Evolutionary conservation across 2,329 filamentous ascomycete genomes (phyloP).

Genomic region (Drechslerella coelobrocha): DNA sequence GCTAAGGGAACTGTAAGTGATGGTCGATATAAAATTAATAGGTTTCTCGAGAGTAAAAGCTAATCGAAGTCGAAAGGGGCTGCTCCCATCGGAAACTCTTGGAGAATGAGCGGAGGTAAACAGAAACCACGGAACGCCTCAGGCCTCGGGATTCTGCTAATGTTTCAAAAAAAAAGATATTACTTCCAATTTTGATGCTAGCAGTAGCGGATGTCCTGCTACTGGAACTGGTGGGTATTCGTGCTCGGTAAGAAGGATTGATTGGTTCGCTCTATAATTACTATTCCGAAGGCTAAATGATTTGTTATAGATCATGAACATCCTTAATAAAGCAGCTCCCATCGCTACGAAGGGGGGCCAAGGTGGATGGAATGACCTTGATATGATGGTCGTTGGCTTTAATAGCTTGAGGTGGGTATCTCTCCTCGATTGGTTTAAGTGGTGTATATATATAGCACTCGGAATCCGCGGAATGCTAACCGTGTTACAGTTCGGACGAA

Average conservation of each 20-base stretch:
- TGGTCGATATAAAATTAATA: too few relatives aligned
- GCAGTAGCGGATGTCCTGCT: slow-evolving; percentile 18
- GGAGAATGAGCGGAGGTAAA: slow-evolving; percentile 59
- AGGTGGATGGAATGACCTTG: slow-evolving; percentile 55
- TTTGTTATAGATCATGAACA: slow-evolving; percentile 25
- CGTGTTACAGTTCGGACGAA: slow-evolving; percentile 54
- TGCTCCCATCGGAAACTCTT: slow-evolving; percentile 59
- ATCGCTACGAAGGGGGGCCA: slow-evolving; percentile 20
- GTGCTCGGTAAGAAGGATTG: slow-evolving; percentile 17
- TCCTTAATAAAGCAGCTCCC: slow-evolving; percentile 52
- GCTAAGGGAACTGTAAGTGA: slow-evolving; percentile 31
- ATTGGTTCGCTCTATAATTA: not conserved
- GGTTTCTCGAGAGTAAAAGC: not conserved
- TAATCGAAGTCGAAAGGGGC: slow-evolving; percentile 6
- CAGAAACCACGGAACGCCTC: not conserved
- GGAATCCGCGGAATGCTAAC: slow-evolving; percentile 44
- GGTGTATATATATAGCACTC: not conserved
- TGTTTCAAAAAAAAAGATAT: slow-evolving; percentile 22
- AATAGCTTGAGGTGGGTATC: slow-evolving; percentile 53
- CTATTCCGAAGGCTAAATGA: not conserved
- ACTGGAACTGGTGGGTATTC: slow-evolving; percentile 15
- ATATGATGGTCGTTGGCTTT: slow-evolving; percentile 60
- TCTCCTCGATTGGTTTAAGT: too few relatives aligned
- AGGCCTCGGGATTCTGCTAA: not conserved
- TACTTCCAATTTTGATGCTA: slow-evolving; percentile 21